Conservation (phyloP, 2,329 filamentous ascomycete genomes). For the Scedosporium aurantiacum region DNA sequence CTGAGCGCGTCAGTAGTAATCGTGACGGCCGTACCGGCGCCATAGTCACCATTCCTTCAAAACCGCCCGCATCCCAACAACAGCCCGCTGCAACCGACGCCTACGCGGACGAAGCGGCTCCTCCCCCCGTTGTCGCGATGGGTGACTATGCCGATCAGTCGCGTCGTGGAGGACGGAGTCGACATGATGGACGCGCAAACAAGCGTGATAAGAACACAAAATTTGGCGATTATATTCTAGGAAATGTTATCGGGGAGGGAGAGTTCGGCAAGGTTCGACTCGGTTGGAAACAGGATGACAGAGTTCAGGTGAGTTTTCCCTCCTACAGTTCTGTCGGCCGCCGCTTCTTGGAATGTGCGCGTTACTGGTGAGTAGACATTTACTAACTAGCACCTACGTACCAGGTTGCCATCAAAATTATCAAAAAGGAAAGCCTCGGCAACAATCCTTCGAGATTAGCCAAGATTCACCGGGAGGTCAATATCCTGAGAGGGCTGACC, state of each 20-base stretch:
- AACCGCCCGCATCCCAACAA: neutral
- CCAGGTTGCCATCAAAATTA: conserved; percentile 93
- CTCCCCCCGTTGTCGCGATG: conserved; percentile 32
- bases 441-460: conserved; percentile 79
- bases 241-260: conserved; percentile 91
- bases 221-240: conserved; percentile 92
- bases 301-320: conserved; percentile 52
- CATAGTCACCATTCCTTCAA: neutral
- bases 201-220: conserved; percentile 63
- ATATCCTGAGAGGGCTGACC: conserved; percentile 74
- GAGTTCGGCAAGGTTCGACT: conserved; percentile 99
- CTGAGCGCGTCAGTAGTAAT: conserved; percentile 11
- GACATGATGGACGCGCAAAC: conserved; percentile 42
- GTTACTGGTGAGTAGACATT: neutral
- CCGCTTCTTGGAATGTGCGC: conserved; percentile 62
- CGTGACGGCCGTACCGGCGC: conserved; percentile 14
- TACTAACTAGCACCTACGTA: neutral
- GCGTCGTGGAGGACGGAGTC: conserved; percentile 37
- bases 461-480: conserved; percentile 96
- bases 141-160: conserved; percentile 29
- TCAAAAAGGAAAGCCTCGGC: conserved; percentile 81
- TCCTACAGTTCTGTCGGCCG: conserved; percentile 7
- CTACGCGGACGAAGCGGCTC: conserved; percentile 31
- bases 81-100: conserved; percentile 5
- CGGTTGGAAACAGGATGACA: conserved; percentile 94